These are phyloP conservation scores for Turritis glabra DNA, from an alignment of 345 rosid species.

Conservation along the genomic window DNA sequence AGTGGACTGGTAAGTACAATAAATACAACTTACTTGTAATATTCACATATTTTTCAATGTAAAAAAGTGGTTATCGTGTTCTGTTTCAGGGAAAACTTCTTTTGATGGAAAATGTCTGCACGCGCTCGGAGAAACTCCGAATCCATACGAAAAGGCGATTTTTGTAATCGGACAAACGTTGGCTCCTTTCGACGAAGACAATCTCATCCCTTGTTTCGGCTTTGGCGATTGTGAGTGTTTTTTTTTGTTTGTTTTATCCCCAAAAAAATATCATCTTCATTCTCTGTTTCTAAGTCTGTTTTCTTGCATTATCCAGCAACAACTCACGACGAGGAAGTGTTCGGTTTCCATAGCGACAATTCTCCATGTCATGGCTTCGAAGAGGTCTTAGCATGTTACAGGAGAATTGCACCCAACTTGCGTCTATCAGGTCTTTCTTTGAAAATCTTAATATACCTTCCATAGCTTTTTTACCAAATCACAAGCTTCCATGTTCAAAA, in stretches of 20 bases:
- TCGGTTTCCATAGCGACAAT: constrained; percentile 67
- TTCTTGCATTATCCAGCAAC: constrained; percentile 49
- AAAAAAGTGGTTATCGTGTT: neutral
- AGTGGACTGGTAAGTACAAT: constrained; percentile 67
- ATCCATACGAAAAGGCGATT: constrained; percentile 84
- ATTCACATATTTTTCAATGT: neutral
- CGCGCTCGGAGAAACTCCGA: constrained; percentile 50
- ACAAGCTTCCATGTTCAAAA: constrained; percentile 14
- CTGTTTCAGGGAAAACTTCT: constrained; percentile 51
- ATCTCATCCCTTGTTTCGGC: constrained; percentile 81
- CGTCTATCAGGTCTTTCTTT: constrained; percentile 60
- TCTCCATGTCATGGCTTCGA: constrained; percentile 84
- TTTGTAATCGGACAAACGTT: constrained; percentile 71
- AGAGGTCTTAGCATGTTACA: constrained; percentile 80
- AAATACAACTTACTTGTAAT: neutral
- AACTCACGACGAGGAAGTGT: constrained; percentile 71
- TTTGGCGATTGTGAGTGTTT: constrained; percentile 63
- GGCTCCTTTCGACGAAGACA: constrained; percentile 87
- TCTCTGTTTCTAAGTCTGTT: neutral
- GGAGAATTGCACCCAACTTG: constrained; percentile 54
- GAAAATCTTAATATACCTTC: neutral
- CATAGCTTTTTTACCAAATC: constrained; percentile 1
- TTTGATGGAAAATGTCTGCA: constrained; percentile 67
- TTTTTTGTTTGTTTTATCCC: neutral
- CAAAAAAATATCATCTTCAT: neutral